Evolutionary conservation across 176 grass and related monocot species (phyloP).

Genomic region (Melocanna baccifera): DNA sequence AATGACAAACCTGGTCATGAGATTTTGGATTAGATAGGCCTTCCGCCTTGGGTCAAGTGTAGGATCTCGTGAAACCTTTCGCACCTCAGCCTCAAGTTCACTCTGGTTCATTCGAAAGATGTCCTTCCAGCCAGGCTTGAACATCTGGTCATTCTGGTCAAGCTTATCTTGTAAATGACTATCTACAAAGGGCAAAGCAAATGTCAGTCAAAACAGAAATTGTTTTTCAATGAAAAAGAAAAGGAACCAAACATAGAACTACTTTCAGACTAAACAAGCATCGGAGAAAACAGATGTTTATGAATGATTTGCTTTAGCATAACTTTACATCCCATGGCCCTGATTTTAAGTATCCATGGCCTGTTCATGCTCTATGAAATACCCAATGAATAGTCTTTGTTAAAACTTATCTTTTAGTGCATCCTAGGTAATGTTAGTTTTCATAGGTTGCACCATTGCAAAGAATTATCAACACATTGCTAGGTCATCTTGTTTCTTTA

Average conservation of each 20-base stretch:
- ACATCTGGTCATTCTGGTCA: constrained; percentile 82
- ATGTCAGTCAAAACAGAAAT: constrained; percentile 10
- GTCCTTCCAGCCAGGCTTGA: constrained; percentile 99
- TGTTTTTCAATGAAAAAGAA: not conserved
- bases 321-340: not conserved
- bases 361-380: not conserved
- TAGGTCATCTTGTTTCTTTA: not conserved
- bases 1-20: constrained; percentile 86
- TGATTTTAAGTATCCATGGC: not conserved
- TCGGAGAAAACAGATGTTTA: not conserved
- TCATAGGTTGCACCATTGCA: not conserved
- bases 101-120: constrained; percentile 99
- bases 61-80: constrained; percentile 91
- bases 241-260: constrained; percentile 4
- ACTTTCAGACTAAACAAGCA: constrained; percentile 14
- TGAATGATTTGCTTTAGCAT: constrained; percentile 1
- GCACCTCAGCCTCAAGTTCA: constrained; percentile 94
- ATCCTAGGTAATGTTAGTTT: not conserved
- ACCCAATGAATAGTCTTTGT: not conserved
- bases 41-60: constrained; percentile 96
- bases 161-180: constrained; percentile 58
- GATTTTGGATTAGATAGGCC: constrained; percentile 98
- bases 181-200: constrained; percentile 40
- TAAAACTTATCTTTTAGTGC: not conserved
- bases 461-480: constrained; percentile 7